Evolutionary conservation across 257 asterid species (phyloP).

Genomic region (Przewalskia tangutica): DNA sequence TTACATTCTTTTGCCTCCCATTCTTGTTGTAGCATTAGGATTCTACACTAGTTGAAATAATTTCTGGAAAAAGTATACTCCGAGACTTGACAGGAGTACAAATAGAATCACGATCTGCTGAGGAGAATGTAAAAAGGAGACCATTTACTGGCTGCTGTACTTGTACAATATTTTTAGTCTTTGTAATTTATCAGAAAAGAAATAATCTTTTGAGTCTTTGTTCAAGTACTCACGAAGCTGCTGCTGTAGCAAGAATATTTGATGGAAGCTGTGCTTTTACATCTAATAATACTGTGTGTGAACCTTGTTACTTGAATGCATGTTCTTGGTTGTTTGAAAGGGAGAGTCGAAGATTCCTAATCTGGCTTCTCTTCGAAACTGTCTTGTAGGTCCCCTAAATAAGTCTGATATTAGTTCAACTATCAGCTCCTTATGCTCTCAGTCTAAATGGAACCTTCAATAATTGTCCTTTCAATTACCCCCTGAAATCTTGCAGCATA

Average conservation of each 20-base stretch:
- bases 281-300: background rate
- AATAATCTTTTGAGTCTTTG: background rate
- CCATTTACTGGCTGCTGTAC: background rate
- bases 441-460: too few species aligned
- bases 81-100: background rate
- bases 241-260: background rate
- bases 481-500: too few species aligned
- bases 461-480: too few species aligned
- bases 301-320: background rate
- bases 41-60: background rate
- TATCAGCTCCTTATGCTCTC: too few species aligned
- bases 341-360: background rate
- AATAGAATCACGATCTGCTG: background rate
- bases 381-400: too few species aligned
- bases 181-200: background rate
- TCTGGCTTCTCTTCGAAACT: too few species aligned
- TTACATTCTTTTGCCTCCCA: background rate
- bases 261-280: background rate
- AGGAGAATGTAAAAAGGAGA: background rate
- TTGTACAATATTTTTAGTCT: background rate
- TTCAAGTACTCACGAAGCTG: background rate
- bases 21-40: constrained; percentile 2
- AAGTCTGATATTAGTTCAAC: too few species aligned
- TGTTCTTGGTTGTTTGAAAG: background rate
- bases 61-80: constrained; percentile 21